Base-by-base conservation (phyloP, 2,329 filamentous ascomycete genomes). In the Phoma herbarum region DNA sequence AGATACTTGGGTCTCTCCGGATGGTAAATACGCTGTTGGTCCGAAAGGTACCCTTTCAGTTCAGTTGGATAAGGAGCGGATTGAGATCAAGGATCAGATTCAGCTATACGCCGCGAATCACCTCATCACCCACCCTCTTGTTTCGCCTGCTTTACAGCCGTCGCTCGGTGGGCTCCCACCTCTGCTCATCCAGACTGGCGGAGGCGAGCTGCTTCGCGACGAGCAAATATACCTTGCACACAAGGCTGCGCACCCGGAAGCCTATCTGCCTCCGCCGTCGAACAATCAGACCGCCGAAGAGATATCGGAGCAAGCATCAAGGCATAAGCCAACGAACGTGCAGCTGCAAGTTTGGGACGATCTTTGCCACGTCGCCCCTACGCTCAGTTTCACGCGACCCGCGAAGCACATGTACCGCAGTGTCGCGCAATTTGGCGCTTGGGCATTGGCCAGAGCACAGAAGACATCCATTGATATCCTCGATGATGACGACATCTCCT, bases 321-420 rank as follows among this genome's bases (percentile, higher is more conserved):
- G 84, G 61, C 96, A 92, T 76, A 86, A 87, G 57, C 91, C 93
- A 0, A 99, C 95, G 0, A 87, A 96, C 67, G 94, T 98, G 0
- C 93, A 97, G 73, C 83, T 99, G 2, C 95, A 98, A 74, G 89
- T 98, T 1, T 98, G 94, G 93, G 94, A 98, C 57, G 91, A 97
- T 68, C 81, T 98, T 2, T 98, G 95, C 70, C 94, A 98, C 73
- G 93, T 96, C 6, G 89, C 90, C 0, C 92, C 94, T 0, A 97
- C 93, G 0, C 83, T 98, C n/a, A 96, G 92, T 69, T 98, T 97
- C 75, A 98, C 94, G 0, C 86, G 89, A n/a, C 95, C 95, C 0
- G 95, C 94, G 44, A 98, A 98, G 75, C 91, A 90, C 78, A 97
- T 98, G 93, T 98, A 92, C 75, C 86, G 94, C 46, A 91, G 92